phyloP scores from a whole-genome alignment of 352 stramenopile genomes.

The Pythium angustatum region DNA sequence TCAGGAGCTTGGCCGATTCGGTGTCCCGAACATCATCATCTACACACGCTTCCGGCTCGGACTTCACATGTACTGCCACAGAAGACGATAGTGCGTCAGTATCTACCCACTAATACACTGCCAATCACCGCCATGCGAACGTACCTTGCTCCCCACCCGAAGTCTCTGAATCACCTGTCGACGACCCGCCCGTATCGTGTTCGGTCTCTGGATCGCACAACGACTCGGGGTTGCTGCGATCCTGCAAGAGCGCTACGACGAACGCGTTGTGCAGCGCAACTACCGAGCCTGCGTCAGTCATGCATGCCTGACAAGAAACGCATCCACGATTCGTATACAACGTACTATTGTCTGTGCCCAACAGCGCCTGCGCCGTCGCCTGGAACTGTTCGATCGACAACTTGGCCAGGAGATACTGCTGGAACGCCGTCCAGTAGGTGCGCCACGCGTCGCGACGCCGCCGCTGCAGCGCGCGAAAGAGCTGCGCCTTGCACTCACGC shows the following conservation, averaged over 20 bases:
- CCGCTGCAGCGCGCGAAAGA: slow-evolving; percentile 63
- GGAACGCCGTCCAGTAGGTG: slow-evolving; percentile 61
- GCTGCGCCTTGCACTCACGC: slow-evolving; percentile 61
- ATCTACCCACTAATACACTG: background rate
- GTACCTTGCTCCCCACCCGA: slow-evolving; percentile 38
- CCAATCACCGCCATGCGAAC: background rate
- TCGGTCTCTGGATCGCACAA: slow-evolving; percentile 9
- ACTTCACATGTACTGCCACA: slow-evolving; percentile 7
- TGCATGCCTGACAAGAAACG: background rate
- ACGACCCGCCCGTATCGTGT: slow-evolving; percentile 14
- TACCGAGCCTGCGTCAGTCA: slow-evolving; percentile 3
- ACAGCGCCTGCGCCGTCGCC: slow-evolving; percentile 38
- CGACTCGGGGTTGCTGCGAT: slow-evolving; percentile 21
- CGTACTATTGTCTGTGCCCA: slow-evolving; percentile 53
- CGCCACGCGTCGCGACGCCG: slow-evolving; percentile 50
- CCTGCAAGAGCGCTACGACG: slow-evolving; percentile 53
- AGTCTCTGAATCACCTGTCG: slow-evolving; percentile 8
- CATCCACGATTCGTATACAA: background rate
- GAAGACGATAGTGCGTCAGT: background rate
- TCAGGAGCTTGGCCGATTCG: slow-evolving; percentile 58
- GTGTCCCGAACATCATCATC: slow-evolving; percentile 35
- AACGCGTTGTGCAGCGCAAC: slow-evolving; percentile 64
- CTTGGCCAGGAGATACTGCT: slow-evolving; percentile 54
- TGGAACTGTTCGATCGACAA: slow-evolving; percentile 65
- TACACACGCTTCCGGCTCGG: slow-evolving; percentile 17